Evolutionary conservation across 176 grass and related monocot species (phyloP), one percentile per base, ranked within the genome.

Genomic region (Puya raimondii): DNA sequence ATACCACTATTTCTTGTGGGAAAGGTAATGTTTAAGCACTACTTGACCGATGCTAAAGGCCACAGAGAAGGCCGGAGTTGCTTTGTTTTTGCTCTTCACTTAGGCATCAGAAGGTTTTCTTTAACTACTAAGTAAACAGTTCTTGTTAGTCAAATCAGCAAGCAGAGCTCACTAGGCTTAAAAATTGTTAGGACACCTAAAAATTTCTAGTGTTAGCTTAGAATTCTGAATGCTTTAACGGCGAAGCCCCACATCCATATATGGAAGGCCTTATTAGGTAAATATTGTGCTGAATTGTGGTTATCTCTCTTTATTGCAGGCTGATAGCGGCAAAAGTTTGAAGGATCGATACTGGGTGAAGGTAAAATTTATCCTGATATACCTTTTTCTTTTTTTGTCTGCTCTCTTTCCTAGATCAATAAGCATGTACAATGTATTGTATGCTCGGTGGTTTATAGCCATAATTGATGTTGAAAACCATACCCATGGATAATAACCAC

Each of bases 341-440:
- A 87, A 81, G 66, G 93, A 87, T 64, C 76, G 81, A 16, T 96
- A 96, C 58, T 96, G 93, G 88, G 81, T 96, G 13, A 96, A 96
- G 93, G 93, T 96, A 82, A 79, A 21, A 74, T 73, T 75, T 80
- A 65, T 73, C 11, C 57, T 42, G 33, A 20, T 84, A 16, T 64
- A 10, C 66, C 70, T 64, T 12, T 56, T 52, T 49, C 50, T 4
- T 49, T 64, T 29, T 17, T 0, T 18, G 48, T 61, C 17, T 10
- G 8, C 1, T 61, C 8, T 20, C 16, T 61, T 61, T 10, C 16
- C 56, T 61, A 61, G 56, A 18, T 61, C 17, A 9, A 18, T 61
- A 61, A 61, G 21, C n/a, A 9, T 6, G 33, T 42, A 42, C 33
- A 42, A 42, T 42, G 33, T 42, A 42, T 42, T 42, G 33, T 42